Evolutionary conservation across 1,284 basidiomycete species (phyloP).

Genomic region (Trichosporon sp.): DNA sequence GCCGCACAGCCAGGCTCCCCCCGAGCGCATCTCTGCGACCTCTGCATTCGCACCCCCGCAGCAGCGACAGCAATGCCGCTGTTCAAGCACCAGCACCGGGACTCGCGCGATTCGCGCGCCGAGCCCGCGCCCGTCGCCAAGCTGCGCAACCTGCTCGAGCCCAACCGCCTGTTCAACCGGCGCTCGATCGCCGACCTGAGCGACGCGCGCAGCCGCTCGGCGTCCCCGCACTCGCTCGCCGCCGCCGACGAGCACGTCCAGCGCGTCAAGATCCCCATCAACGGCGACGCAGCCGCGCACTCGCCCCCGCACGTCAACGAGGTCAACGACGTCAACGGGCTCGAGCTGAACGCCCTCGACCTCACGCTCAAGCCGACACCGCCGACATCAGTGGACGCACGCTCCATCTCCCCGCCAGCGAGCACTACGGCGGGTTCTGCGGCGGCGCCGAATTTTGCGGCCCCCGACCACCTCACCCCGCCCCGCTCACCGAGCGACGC

Average conservation of each 20-base stretch:
- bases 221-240: background rate
- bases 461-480: background rate
- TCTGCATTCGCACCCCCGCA: background rate
- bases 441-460: background rate
- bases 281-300: background rate
- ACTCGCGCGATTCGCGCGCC: background rate
- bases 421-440: background rate
- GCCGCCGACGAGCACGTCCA: background rate
- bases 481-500: background rate
- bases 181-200: background rate
- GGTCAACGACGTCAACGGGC: background rate
- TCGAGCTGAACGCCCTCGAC: background rate
- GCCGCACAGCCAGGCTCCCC: background rate
- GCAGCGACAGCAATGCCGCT: background rate
- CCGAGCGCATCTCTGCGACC: background rate
- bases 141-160: background rate
- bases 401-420: background rate
- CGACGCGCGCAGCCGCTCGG: background rate
- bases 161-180: conserved; percentile 1
- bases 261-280: conserved; percentile 1
- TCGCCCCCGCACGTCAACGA: background rate
- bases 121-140: background rate
- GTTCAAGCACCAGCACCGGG: background rate
- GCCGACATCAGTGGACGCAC: background rate
- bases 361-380: conserved; percentile 2